Conservation (phyloP, 2,329 filamentous ascomycete species). For the Boeremia lycopersici region DNA sequence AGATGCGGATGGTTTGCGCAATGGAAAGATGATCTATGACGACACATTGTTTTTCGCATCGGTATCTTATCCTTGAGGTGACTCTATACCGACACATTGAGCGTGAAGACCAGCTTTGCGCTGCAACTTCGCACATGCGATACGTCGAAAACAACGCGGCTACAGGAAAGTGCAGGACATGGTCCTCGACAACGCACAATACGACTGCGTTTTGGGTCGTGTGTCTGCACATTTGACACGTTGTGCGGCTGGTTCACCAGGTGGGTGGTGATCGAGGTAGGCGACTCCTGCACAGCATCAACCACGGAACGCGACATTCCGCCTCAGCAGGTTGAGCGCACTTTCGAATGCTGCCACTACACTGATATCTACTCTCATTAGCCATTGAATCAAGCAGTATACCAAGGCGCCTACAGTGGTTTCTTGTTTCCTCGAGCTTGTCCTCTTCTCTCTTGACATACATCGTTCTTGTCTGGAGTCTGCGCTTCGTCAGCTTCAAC, state of each 20-base stretch:
- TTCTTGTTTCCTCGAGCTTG: conserved; percentile 73
- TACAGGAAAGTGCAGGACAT: not conserved
- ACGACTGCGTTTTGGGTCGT: not conserved
- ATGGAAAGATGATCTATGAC: not conserved
- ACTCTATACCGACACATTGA: not conserved
- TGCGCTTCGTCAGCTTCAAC: conserved; percentile 40
- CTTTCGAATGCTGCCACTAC: conserved; percentile 57
- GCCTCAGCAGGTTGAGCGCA: conserved; percentile 54
- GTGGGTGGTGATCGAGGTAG: conserved; percentile 23
- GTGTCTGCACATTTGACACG: not conserved
- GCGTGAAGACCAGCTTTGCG: not conserved
- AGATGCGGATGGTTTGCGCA: conserved; percentile 5
- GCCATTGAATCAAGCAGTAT: not conserved
- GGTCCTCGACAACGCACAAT: not conserved
- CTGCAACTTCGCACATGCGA: not conserved
- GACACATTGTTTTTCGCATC: not conserved
- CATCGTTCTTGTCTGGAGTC: conserved; percentile 77
- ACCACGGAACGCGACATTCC: conserved; percentile 21
- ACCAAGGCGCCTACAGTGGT: conserved; percentile 70
- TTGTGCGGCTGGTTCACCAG: not conserved
- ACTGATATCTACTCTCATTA: conserved; percentile 46
- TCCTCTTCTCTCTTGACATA: conserved; percentile 78
- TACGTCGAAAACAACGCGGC: not conserved
- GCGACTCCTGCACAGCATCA: conserved; percentile 38
- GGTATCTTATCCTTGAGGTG: not conserved